Evolutionary conservation across 2,329 filamentous ascomycete species (phyloP).

Genomic region (Cryphonectria naterciae): DNA sequence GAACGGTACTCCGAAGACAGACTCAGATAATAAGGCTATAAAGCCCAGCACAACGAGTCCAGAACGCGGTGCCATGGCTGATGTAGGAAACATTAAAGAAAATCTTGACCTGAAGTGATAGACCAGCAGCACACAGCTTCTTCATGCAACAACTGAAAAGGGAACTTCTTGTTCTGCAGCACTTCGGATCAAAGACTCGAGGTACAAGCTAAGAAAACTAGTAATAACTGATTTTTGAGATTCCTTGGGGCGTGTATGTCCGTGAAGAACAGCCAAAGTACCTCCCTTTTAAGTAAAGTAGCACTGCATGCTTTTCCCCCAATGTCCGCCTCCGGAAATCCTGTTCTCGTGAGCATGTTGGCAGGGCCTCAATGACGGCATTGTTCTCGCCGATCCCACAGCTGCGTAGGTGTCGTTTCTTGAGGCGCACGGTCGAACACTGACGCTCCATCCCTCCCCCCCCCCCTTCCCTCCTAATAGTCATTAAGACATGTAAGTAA

Average conservation of each 20-base stretch:
- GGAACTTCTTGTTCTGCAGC: background rate
- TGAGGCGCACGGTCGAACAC: conserved; percentile 17
- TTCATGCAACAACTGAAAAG: background rate
- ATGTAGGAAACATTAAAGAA: background rate
- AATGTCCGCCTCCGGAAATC: conserved; percentile 1
- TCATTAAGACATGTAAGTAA: background rate
- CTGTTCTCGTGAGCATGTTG: conserved; percentile 24
- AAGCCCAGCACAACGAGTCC: conserved; percentile 18
- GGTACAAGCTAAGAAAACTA: background rate
- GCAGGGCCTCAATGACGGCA: conserved; percentile 25
- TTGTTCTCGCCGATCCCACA: conserved; percentile 18
- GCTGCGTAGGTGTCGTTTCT: background rate
- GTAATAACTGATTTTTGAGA: background rate
- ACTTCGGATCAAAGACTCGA: background rate
- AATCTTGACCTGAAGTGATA: background rate
- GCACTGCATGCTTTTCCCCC: conserved; percentile 8
- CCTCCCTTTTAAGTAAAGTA: conserved; percentile 20
- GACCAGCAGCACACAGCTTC: background rate
- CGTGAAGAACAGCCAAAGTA: conserved; percentile 1
- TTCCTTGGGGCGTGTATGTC: background rate
- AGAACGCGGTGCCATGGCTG: conserved; percentile 14
- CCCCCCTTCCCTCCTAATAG: background rate
- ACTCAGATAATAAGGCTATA: conserved; percentile 17
- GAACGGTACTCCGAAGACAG: conserved; percentile 14
- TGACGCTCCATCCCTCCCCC: background rate